These are phyloP conservation scores for Zygosaccharomyces sapae DNA, from an alignment of 1,139 yeast species.

Conservation along the genomic window DNA sequence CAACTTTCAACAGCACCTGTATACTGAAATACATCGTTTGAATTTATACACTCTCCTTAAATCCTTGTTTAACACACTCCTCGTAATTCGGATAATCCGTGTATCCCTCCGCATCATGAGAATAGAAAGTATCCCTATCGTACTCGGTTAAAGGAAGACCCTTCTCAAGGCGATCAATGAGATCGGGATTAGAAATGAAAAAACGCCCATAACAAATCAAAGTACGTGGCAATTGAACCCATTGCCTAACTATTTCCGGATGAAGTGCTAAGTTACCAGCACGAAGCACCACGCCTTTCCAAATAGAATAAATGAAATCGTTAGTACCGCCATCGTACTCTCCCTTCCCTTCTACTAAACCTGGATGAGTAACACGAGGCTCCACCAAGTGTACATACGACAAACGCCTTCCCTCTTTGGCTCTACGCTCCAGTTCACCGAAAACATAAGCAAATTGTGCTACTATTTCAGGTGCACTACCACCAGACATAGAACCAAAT, in stretches of 20 bases:
- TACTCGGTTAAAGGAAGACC: conserved; percentile 32
- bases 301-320: conserved; percentile 33
- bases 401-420: conserved; percentile 35
- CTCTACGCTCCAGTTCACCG: conserved; percentile 33
- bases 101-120: conserved; percentile 19
- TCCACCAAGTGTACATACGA: conserved; percentile 52
- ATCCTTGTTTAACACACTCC: conserved; percentile 3
- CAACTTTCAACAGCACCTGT: too few relatives aligned
- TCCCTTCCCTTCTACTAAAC: conserved; percentile 12
- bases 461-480: conserved; percentile 29
- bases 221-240: conserved; percentile 38
- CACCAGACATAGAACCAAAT: conserved; percentile 14
- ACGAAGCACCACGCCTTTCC: conserved; percentile 41
- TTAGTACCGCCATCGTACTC: conserved; percentile 20
- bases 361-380: conserved; percentile 33
- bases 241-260: conserved; percentile 24
- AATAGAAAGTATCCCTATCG: conserved; percentile 35
- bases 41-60: not conserved
- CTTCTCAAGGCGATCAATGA: conserved; percentile 36
- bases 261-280: conserved; percentile 39
- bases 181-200: conserved; percentile 41
- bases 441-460: conserved; percentile 35
- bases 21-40: too few relatives aligned
- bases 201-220: conserved; percentile 46
- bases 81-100: conserved; percentile 15